Base-by-base conservation (phyloP, 192 early-diverging fungal genomes). In the Coemansia aciculifera region DNA sequence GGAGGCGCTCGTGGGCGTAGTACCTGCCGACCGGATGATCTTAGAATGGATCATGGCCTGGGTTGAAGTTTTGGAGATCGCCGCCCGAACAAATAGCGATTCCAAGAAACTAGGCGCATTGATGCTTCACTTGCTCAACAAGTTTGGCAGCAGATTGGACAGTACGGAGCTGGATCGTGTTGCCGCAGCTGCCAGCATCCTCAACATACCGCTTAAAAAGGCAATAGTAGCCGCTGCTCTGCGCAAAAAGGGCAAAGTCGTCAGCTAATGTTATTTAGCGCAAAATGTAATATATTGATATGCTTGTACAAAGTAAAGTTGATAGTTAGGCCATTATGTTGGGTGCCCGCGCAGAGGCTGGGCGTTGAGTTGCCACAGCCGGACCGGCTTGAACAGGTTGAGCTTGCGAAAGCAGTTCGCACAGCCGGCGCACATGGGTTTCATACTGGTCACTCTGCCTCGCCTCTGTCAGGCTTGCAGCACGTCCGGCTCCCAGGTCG, bases 121-220 rank as follows among this genome's bases (percentile, higher is more conserved):
- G 19, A 70, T 82, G 64, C 66, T 82, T 3, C 75, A 71, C 19
- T 71, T 77, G 51, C 72, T 77, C 24, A 82, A 82, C 62, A 77
- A 69, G 37, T 77, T 82, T 37, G 79, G 79, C 27, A 13, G 51
- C 17, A 37, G 37, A 10, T 56, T 77, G 31, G 67, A 62, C 9
- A 31, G 31, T 0, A 15, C 23, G 3, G 71, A 71, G 5, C 62
- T 77, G 40, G 71, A 74, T 4, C 64, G 57, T 13, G 48, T 77
- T 17, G 65, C 68, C 11, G 43, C 39, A n/a, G 66, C 69, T 24
- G 79, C 74, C 3, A 63, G 37, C 19, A 24, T 67, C 6, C 68
- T 82, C 15, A 63, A 23, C 23, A 66, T 66, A 17, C 69, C 79
- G 11, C 75, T 77, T 1, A 82, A 74, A 21, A 70, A 64, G 21